Conservation (phyloP, 1,139 yeast genomes). For the Blastobotrys indianensis region DNA sequence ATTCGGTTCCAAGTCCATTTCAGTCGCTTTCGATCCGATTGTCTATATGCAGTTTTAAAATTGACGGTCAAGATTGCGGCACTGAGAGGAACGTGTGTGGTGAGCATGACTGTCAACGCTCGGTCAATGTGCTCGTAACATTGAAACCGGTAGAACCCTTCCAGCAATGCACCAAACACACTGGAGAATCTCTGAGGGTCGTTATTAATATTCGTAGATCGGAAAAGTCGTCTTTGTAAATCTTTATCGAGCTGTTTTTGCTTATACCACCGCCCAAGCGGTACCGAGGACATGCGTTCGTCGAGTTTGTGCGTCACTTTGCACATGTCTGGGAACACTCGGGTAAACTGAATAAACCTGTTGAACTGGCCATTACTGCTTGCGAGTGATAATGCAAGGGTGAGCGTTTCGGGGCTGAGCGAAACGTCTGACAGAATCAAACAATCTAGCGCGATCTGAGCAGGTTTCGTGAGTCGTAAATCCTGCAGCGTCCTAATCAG, state of each 20-base stretch:
- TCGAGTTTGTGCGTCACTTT: not conserved
- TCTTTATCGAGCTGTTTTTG: conserved; percentile 3
- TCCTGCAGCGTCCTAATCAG: conserved; percentile 21
- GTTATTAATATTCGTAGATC: not conserved
- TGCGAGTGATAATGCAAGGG: conserved; percentile 20
- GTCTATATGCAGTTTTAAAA: conserved; percentile 20
- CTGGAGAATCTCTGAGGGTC: conserved; percentile 1
- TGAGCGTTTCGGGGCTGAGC: conserved; percentile 18
- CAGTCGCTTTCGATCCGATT: conserved; percentile 20
- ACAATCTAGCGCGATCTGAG: conserved; percentile 25
- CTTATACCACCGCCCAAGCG: conserved; percentile 7
- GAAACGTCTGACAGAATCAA: conserved; percentile 21
- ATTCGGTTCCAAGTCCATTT: conserved; percentile 23
- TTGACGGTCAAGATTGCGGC: conserved; percentile 21
- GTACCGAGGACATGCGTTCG: conserved; percentile 3
- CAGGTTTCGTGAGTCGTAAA: conserved; percentile 22
- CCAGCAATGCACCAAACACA: conserved; percentile 14
- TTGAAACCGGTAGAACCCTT: conserved; percentile 23
- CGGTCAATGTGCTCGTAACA: conserved; percentile 22
- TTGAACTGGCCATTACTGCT: conserved; percentile 16
- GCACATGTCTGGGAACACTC: conserved; percentile 14
- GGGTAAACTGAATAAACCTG: conserved; percentile 18
- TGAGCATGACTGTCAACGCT: conserved; percentile 20
- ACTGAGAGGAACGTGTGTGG: conserved; percentile 15
- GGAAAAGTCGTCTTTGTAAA: conserved; percentile 3